phyloP scores from a whole-genome alignment of 1,139 yeast species.

The Saccharomyces hybrid region DNA sequence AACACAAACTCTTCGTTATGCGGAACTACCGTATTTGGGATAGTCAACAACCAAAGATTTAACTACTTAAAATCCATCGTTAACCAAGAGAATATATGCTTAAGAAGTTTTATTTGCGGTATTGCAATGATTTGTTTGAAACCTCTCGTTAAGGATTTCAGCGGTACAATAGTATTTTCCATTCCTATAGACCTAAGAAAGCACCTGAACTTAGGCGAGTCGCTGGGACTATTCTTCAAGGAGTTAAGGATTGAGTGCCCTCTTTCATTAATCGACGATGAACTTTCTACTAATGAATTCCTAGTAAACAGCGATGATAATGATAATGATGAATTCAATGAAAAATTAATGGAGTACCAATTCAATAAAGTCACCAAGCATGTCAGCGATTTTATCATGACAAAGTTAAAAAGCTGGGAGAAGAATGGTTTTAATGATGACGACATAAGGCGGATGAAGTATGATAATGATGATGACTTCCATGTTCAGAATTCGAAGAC shows the following conservation, averaged over 20 bases:
- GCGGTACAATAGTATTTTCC: slow-evolving; percentile 20
- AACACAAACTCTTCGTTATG: slow-evolving; percentile 14
- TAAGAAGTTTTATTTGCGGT: slow-evolving; percentile 25
- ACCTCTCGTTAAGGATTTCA: slow-evolving; percentile 18
- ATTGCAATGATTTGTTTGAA: slow-evolving; percentile 25
- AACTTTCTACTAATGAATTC: slow-evolving; percentile 6
- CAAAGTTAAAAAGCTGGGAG: slow-evolving; percentile 20
- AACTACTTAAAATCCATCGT: slow-evolving; percentile 15
- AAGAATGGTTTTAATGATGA: slow-evolving; percentile 22
- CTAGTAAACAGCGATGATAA: slow-evolving; percentile 3
- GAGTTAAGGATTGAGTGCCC: slow-evolving; percentile 26
- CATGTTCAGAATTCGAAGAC: slow-evolving; percentile 6
- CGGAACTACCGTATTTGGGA: slow-evolving; percentile 27
- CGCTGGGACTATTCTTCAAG: slow-evolving; percentile 22
- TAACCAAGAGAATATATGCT: slow-evolving; percentile 17
- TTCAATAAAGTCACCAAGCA: slow-evolving; percentile 20
- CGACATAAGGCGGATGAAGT: slow-evolving; percentile 27
- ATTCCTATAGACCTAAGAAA: slow-evolving; percentile 22
- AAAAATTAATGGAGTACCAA: slow-evolving; percentile 21
- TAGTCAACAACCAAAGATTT: slow-evolving; percentile 16
- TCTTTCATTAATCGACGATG: slow-evolving; percentile 20
- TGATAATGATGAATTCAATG: slow-evolving; percentile 17
- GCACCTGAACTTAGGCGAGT: slow-evolving; percentile 6
- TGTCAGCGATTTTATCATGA: slow-evolving; percentile 13
- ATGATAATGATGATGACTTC: slow-evolving; percentile 9